Percentiles rank a stretch among this genome's conserved stretches.
Conservation (phyloP, 352 stramenopile species). For the Elongisporangium anandrum region DNA sequence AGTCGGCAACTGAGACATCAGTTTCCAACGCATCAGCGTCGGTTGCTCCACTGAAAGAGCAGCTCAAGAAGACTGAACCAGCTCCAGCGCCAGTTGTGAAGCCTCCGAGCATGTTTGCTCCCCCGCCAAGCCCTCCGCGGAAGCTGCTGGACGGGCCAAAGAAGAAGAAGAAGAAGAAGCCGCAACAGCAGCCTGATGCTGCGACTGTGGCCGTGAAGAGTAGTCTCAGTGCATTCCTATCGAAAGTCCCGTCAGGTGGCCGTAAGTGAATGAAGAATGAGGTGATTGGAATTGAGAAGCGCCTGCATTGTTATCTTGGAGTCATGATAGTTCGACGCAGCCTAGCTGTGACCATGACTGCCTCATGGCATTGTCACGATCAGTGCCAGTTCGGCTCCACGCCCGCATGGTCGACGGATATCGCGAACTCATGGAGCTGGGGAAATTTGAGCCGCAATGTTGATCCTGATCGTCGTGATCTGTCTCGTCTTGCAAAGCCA, state of each 20-base stretch:
- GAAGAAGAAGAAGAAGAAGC: slow-evolving; percentile 71
- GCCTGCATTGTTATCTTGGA: background rate
- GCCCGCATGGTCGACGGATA: slow-evolving; percentile 46
- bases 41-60: background rate
- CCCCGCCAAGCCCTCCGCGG: slow-evolving; percentile 46
- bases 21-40: background rate
- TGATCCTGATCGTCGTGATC: too few relatives aligned
- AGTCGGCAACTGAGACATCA: background rate
- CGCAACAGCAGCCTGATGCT: slow-evolving; percentile 11
- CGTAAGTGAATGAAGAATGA: slow-evolving; percentile 20
- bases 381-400: slow-evolving; percentile 12
- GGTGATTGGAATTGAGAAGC: slow-evolving; percentile 1
- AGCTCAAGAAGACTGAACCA: background rate
- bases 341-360: slow-evolving; percentile 15
- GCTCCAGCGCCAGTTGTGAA: slow-evolving; percentile 2
- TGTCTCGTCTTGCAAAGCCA: background rate
- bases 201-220: slow-evolving; percentile 54
- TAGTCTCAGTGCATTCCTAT: slow-evolving; percentile 58
- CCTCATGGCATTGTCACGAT: slow-evolving; percentile 6
- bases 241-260: slow-evolving; percentile 29
- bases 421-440: slow-evolving; percentile 13
- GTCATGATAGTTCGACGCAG: slow-evolving; percentile 1
- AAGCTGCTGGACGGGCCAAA: slow-evolving; percentile 69
- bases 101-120: slow-evolving; percentile 39
- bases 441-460: slow-evolving; percentile 6